A percentile compares a stretch with the other conserved stretches of the same genome.
Conservation (phyloP, 1,139 yeast genomes). For the Yamadazyma pseudoaaseri region DNA sequence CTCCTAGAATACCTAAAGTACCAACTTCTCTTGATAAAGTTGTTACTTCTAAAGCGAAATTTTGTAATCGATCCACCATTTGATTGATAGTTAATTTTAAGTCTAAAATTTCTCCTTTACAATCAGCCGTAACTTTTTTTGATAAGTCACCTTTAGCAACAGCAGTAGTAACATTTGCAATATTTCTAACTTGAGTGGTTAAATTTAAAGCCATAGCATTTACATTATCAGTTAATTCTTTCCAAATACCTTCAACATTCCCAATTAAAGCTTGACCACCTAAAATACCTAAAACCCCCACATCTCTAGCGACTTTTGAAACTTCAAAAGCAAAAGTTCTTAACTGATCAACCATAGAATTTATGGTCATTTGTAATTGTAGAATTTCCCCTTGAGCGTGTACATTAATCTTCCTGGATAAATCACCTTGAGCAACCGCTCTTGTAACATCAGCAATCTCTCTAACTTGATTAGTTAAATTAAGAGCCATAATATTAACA, state of each 20-base stretch:
- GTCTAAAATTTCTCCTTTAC: slow-evolving; percentile 84
- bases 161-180: slow-evolving; percentile 88
- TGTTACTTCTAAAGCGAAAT: slow-evolving; percentile 86
- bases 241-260: slow-evolving; percentile 87
- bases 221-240: slow-evolving; percentile 83
- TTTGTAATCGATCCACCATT: slow-evolving; percentile 87
- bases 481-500: slow-evolving; percentile 84
- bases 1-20: slow-evolving; percentile 85
- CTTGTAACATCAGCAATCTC: slow-evolving; percentile 88
- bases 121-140: slow-evolving; percentile 83
- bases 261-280: slow-evolving; percentile 88
- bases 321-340: slow-evolving; percentile 88
- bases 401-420: slow-evolving; percentile 73
- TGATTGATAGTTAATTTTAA: slow-evolving; percentile 77
- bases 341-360: slow-evolving; percentile 85
- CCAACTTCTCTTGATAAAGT: slow-evolving; percentile 88
- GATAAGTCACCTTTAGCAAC: slow-evolving; percentile 89
- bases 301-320: slow-evolving; percentile 84
- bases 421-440: slow-evolving; percentile 79
- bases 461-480: slow-evolving; percentile 78
- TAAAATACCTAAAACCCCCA: slow-evolving; percentile 82
- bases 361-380: slow-evolving; percentile 75
- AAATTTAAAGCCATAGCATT: slow-evolving; percentile 88
- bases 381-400: slow-evolving; percentile 84
- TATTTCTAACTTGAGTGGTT: slow-evolving; percentile 85